Evolutionary conservation across 2,329 filamentous ascomycete genomes (phyloP), one percentile per base, ranked within the genome.

Genomic region (Juglanconis sp.): DNA sequence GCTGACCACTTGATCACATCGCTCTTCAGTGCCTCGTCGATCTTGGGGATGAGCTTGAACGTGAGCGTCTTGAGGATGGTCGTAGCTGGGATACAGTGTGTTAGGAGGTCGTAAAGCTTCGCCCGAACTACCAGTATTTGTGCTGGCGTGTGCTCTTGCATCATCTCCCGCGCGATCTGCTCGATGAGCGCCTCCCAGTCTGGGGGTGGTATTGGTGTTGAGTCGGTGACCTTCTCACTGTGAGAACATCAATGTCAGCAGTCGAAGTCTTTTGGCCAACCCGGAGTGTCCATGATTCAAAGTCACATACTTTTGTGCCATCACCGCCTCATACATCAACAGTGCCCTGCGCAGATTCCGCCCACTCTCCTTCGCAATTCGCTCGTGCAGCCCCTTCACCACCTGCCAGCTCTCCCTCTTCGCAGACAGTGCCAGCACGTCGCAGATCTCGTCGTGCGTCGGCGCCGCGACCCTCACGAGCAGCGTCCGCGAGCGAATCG

Each of bases 1-100:
- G 95, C 93, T 4, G 92, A 91, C 95, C 95, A 99, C 71, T 89
- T 91, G 66, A 99, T 90, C 4, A 99, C 89, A 60, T 99, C 94
- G 2, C 89, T 86, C 74, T 97, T 98, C 54, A 99, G 78, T 31
- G 84, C 87, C 71, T 97, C 93, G 68, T 98, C 94, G 57, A 96
- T 90, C 70, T 91, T 86, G 0, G 87, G 84, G 67, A 98, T 87
- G 30, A 99, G 82, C 75, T 96, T 96, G 80, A 96, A 98, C 0
- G 94, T 96, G 62, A 99, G 81, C 0, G 92, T 96, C 79, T 96
- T 96, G 68, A 99, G 83, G 64, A 99, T 93, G 1, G 90, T 96
- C 0, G 94, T 96, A 2, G 95, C 85, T 13, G 96, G 95, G 71
- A 99, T 99, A 75, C 96, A 99, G 74, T 99, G 95, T 6, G 94